Evolutionary conservation across 345 rosid genomes (phyloP), one percentile per base, ranked within the genome.

Genomic region (Arabidopsis thaliana): DNA sequence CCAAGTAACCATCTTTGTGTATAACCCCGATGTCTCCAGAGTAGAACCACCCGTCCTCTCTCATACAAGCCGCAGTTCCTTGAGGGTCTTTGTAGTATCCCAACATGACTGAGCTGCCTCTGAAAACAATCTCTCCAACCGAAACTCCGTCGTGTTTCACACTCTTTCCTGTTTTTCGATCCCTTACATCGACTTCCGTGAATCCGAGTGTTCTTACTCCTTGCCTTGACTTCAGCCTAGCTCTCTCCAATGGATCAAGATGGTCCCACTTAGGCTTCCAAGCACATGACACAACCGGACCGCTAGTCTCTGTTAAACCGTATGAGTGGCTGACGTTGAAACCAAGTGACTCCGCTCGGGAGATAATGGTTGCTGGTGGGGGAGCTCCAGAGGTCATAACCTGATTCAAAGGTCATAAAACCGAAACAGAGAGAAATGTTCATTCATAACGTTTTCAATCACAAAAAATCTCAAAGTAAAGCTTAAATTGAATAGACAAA

Each of bases 261-360:
- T 33, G 33, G 53, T 87, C 72, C 94, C 89, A 89, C 46, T 85
- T 64, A 2, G 79, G 69, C 71, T 85, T 88, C 93, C 88, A 85
- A 2, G 65, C 81, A 41, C 90, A 84, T 9, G 84, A 82, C 53
- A 87, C 75, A 8, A 82, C 85, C 0, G 82, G 69, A 1, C 93
- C 88, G 12, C 82, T 82, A 0, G 90, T 83, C 68, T 88, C 90
- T 0, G 93, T 86, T 14, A 88, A 69, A 7, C 93, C 90, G 22
- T 88, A 88, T 4, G 82, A 76, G 14, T 88, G 93, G n/a, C 84
- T 72, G 4, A 85, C 87, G 2, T 68, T 59, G 55, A 85, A 88
- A 30, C 93, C 88, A 5, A 83, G 73, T 10, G 82, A 69, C 33
- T 85, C 90, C 9, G 85, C 74, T 55, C 78, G 73, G 40, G 77